A percentile compares a stretch with the other conserved stretches of the same genome.
Conservation (phyloP, 352 stramenopile genomes). For the Phytopythium aichiense region DNA sequence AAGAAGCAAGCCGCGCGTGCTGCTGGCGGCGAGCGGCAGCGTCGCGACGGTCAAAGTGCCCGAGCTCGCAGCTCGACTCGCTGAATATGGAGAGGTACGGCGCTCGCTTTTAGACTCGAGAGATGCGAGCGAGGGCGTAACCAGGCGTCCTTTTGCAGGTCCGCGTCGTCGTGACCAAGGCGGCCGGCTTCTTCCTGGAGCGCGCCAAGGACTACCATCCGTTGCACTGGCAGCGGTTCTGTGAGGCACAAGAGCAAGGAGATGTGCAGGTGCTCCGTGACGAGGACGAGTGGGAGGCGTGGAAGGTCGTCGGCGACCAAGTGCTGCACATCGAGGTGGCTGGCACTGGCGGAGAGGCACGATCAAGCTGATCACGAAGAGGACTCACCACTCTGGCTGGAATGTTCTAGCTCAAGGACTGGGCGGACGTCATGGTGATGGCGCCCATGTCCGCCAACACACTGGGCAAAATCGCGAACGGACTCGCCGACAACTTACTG, state of each 20-base stretch:
- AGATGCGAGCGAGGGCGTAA: neutral
- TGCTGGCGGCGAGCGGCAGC: conserved; percentile 80
- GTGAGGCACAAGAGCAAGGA: conserved; percentile 12
- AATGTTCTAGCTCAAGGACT: conserved; percentile 88
- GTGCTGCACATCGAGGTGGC: conserved; percentile 88
- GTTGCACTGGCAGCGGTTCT: conserved; percentile 37
- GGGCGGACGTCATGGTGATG: conserved; percentile 91
- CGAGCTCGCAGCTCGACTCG: conserved; percentile 66
- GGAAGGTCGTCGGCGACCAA: conserved; percentile 72
- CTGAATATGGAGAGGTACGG: conserved; percentile 50
- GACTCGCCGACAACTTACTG: conserved; percentile 94
- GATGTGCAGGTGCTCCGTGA: conserved; percentile 56
- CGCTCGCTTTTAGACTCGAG: neutral
- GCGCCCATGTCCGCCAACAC: conserved; percentile 90
- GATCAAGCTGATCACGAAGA: neutral
- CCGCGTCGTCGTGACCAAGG: conserved; percentile 75
- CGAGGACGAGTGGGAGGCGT: conserved; percentile 79
- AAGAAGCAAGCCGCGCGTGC: conserved; percentile 35
- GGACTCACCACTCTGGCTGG: neutral
- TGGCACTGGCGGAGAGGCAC: neutral
- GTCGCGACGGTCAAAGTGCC: conserved; percentile 87
- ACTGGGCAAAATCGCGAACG: conserved; percentile 89
- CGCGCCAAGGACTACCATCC: conserved; percentile 74
- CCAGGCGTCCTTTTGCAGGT: conserved; percentile 30
- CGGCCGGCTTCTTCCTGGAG: conserved; percentile 80